Percentiles rank a stretch among this genome's conserved stretches.
These are phyloP conservation scores for Gossypium gossypioides DNA, from an alignment of 441 rosid species.

Conservation along the genomic window DNA sequence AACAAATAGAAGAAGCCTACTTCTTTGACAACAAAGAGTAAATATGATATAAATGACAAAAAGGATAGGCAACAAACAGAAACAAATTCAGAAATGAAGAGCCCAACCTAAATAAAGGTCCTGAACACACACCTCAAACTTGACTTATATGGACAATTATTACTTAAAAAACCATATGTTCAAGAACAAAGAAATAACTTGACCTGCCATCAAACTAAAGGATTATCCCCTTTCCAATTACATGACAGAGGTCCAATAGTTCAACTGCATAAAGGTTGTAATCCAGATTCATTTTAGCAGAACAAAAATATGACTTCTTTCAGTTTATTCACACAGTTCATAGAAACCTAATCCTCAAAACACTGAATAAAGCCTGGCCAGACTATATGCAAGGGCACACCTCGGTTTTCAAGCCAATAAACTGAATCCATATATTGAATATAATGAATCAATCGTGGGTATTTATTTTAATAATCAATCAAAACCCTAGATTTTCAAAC, in stretches of 20 bases:
- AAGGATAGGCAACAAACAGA: not conserved
- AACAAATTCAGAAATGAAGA: not conserved
- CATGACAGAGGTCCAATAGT: not conserved
- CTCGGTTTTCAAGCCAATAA: too few relatives aligned
- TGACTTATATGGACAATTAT: not conserved
- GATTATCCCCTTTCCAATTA: not conserved
- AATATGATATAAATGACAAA: not conserved
- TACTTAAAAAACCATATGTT: not conserved
- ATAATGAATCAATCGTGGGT: too few relatives aligned
- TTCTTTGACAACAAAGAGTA: not conserved
- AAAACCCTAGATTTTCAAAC: too few relatives aligned
- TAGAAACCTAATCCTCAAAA: not conserved
- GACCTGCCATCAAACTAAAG: not conserved
- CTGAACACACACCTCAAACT: not conserved
- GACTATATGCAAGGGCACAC: conserved; percentile 28
- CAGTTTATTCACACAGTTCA: conserved; percentile 7
- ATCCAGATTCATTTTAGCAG: not conserved
- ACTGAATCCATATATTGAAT: too few relatives aligned
- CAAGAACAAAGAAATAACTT: not conserved
- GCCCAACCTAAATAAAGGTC: not conserved
- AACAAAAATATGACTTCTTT: not conserved
- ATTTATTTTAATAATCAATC: too few relatives aligned
- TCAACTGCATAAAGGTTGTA: not conserved
- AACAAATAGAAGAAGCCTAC: not conserved
- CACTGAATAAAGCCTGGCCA: not conserved